Base-by-base conservation (phyloP, 2,329 filamentous ascomycete genomes). In the Xylariaceae sp. region DNA sequence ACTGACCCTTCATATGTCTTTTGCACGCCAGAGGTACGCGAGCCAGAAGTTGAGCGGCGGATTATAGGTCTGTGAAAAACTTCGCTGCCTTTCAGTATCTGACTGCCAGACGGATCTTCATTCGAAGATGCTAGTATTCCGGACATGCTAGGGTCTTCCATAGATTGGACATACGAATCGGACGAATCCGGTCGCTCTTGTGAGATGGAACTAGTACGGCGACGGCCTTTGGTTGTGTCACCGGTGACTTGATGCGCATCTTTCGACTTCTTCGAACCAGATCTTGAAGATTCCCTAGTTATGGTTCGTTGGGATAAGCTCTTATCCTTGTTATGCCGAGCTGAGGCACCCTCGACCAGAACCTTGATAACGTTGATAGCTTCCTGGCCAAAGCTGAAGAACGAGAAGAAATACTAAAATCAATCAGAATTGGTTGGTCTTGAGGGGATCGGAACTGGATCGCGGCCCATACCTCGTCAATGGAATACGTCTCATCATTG, bases 341-440 rank as follows among this genome's bases (percentile, higher is more conserved):
- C 66, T 44, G 79, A 71, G 20, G 80, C 77, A 52, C 84, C 81
- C 39, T 86, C 83, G 8, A 90, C 77, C 42, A 94, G 71, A 34
- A 81, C 79, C 51, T 81, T 86, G 41, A 98, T 73, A 2, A 93
- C 78, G 40, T 84, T 81, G 52, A 95, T 80, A 12, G 89, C 92
- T 57, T 95, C 88, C 58, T 86, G 83, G 6, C 90, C 90, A 52
- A 84, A 84, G 55, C 81, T 86, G 64, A 96, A 95, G 67, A 97
- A 97, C 0, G 91, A 93, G 65, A 98, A 97, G 64, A 94, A 97
- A 64, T 97, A 96, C 82, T 91, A 10, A 36, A 7, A n/a, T 3
- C 6, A n/a, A 44, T 68, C 42, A 69, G 59, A 25, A 22, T 29
- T 50, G 36, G 33, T 23, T 22, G 12, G 16, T 6, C 17, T 2